phyloP scores from a whole-genome alignment of 257 asterid genomes.

The Hygrophila difformis region DNA sequence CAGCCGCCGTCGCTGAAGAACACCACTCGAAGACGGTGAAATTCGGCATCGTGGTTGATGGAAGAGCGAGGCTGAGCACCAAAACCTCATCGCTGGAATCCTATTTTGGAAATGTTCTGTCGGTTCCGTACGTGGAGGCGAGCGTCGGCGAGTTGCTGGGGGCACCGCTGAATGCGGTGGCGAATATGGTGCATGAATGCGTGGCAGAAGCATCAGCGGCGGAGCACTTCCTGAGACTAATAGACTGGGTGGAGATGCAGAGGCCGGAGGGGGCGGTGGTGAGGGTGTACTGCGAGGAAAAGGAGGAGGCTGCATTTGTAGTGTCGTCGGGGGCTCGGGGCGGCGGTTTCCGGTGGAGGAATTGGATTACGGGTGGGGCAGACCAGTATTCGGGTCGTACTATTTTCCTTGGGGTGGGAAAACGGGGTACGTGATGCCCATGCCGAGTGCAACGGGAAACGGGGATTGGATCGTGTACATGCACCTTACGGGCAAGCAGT shows the following conservation, averaged over 20 bases:
- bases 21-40: slow-evolving; percentile 14
- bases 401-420: slow-evolving; percentile 62
- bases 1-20: slow-evolving; percentile 12
- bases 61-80: slow-evolving; percentile 33
- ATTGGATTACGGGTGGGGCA: slow-evolving; percentile 54
- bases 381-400: slow-evolving; percentile 49
- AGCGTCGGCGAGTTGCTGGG: no score
- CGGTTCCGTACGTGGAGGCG: no score
- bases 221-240: no score
- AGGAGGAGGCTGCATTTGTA: no score
- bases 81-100: slow-evolving; percentile 16
- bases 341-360: slow-evolving; percentile 32
- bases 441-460: slow-evolving; percentile 26
- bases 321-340: no score
- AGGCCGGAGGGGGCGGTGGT: no score
- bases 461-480: slow-evolving; percentile 65
- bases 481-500: slow-evolving; percentile 33
- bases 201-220: no score
- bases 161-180: no score
- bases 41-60: slow-evolving; percentile 66
- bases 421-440: slow-evolving; percentile 60
- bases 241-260: no score
- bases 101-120: slow-evolving; percentile 58
- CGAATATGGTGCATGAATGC: no score
- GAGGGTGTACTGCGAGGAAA: no score